Evolutionary conservation across 129 eudicot genomes (phyloP), one percentile per base, ranked within the genome.

Genomic region (Flaveria linearis): DNA sequence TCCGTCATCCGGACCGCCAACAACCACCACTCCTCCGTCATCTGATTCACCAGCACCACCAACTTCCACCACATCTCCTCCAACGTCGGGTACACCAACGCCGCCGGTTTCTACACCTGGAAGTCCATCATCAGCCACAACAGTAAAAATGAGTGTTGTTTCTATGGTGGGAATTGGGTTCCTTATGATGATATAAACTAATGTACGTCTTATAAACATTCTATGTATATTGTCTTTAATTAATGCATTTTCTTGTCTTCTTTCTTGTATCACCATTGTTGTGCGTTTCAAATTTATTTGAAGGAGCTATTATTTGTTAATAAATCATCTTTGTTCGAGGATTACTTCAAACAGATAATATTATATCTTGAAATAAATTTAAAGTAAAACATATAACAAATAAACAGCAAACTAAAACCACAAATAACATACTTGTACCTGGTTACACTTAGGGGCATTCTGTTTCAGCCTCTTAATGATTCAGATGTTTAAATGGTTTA

Each of bases 61-160:
- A 3, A 56, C 71, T 18, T 71, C 82, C 46, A 50, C 80, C 57
- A 71, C 77, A 18, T 56, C 62, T 17, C 62, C 62, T 56, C 62
- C 62, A 9, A 8, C 62, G 50, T 69, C 81, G 10, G 45, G 82
- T 55, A 63, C 13, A 62, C 79, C 74, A 36, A 36, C 41, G 41
- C 41, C 41, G 41, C 41, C 41, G 1, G 41, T 36, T 36, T 36
- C 41, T 36, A 36, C 41, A 36, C 41, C 41, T 36, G 41, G 6
- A 36, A 14, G 76, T 7, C 85, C 86, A 62, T 20, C 83, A 14
- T 83, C 90, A 2, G 79, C 90, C 12, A 88, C 61, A 46, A 85
- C 33, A 46, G 70, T 72, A 16, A 76, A 75, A 65, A 56, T 68
- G 66, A 72, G 55, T 23, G 68, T 60, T 67, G 85, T 77, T 57